A percentile compares a stretch with the other conserved stretches of the same genome.
Conservation (phyloP, 1,284 basidiomycete genomes). For the Boletus mariae region DNA sequence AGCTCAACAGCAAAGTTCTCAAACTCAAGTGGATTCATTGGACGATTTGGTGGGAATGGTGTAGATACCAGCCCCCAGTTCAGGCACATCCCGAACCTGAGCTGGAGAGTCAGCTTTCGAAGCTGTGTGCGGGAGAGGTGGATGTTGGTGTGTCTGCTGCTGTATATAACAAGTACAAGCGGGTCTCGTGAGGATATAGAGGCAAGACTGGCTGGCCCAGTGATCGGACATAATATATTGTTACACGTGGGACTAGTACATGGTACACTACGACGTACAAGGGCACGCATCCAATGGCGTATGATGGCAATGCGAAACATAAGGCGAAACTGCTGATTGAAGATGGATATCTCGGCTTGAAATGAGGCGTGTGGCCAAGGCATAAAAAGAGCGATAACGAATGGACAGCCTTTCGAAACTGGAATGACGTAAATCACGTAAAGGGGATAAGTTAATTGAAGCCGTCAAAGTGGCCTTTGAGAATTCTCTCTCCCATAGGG, state of each 20-base stretch:
- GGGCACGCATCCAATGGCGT: background rate
- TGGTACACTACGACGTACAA: background rate
- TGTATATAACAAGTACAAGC: conserved; percentile 31
- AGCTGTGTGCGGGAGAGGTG: conserved; percentile 23
- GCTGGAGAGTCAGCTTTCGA: conserved; percentile 21
- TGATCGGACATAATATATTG: conserved; percentile 14
- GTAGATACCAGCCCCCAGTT: conserved; percentile 18
- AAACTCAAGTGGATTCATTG: conserved; percentile 30
- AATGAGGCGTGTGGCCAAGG: background rate
- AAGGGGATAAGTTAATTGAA: conserved; percentile 50
- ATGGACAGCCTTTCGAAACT: conserved; percentile 3
- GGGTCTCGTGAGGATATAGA: conserved; percentile 18
- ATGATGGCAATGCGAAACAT: conserved; percentile 4
- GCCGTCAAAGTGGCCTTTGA: conserved; percentile 80
- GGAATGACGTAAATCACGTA: conserved; percentile 3
- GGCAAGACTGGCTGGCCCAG: conserved; percentile 14
- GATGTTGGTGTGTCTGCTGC: conserved; percentile 31
- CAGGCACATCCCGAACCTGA: conserved; percentile 22
- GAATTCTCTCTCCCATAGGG: conserved; percentile 79
- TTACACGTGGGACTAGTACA: conserved; percentile 23
- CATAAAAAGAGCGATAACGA: background rate
- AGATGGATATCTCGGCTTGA: no score
- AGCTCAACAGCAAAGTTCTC: conserved; percentile 24
- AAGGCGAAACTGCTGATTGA: background rate
- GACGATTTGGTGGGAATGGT: conserved; percentile 32